Conservation (phyloP, 768 basidiomycete genomes). For the Lactarius psammicola region DNA sequence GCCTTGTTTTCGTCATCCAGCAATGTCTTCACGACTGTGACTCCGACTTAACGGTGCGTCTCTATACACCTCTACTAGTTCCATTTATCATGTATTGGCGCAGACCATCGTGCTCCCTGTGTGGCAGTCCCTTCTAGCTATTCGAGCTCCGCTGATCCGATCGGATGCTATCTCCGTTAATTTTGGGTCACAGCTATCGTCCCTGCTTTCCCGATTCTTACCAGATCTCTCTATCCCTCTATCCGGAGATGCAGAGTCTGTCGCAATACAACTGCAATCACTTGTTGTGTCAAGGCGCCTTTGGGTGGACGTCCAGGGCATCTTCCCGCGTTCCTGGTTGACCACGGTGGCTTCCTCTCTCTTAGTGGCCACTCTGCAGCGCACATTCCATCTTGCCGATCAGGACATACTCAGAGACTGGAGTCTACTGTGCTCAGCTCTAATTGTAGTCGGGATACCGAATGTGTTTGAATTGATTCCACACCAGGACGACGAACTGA, state of each 20-base stretch:
- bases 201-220: constrained; percentile 6
- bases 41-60: constrained; percentile 8
- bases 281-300: constrained; percentile 17
- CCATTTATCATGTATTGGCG: not conserved
- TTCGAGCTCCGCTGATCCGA: not conserved
- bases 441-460: constrained; percentile 18
- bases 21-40: too few species aligned
- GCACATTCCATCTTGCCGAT: constrained; percentile 13
- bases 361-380: constrained; percentile 12
- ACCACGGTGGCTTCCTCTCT: constrained; percentile 13
- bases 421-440: constrained; percentile 18
- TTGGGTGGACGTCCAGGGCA: constrained; percentile 11
- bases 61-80: not conserved
- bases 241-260: constrained; percentile 11
- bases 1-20: constrained; percentile 8
- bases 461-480: constrained; percentile 10
- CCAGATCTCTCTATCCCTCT: constrained; percentile 5
- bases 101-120: constrained; percentile 2
- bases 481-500: constrained; percentile 4
- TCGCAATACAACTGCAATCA: constrained; percentile 9
- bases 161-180: not conserved
- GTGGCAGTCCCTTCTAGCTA: constrained; percentile 18
- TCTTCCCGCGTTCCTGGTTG: constrained; percentile 13
- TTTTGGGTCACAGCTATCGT: constrained; percentile 1
- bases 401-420: constrained; percentile 11